These are phyloP conservation scores for Schizochytrium sp. DNA, from an alignment of 108 stramenopile genomes.

Conservation along the genomic window DNA sequence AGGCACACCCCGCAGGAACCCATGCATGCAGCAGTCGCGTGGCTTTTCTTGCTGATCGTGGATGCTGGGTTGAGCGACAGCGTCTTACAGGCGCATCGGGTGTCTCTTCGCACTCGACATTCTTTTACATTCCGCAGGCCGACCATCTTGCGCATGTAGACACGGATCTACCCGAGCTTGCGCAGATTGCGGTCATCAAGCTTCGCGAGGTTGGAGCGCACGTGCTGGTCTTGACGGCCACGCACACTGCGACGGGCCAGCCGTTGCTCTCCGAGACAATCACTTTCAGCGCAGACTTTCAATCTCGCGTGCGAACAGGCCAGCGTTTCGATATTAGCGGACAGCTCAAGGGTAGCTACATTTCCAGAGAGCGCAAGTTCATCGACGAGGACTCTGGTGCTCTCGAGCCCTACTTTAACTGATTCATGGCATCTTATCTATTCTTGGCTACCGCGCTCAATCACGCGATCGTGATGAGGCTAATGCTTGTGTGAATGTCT, in stretches of 20 bases:
- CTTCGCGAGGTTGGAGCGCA: background rate
- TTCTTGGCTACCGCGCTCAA: too few species aligned
- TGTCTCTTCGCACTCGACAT: background rate
- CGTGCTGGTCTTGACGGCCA: slow-evolving; percentile 10
- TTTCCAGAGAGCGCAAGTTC: background rate
- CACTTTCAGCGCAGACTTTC: background rate
- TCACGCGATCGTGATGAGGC: too few species aligned
- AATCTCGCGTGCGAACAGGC: background rate
- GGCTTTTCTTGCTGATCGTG: background rate
- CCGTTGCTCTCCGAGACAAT: background rate
- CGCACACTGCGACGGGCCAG: background rate
- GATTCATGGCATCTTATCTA: background rate
- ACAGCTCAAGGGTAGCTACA: background rate
- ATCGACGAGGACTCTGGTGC: slow-evolving; percentile 12
- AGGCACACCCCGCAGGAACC: background rate
- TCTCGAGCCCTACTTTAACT: background rate
- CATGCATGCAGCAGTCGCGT: slow-evolving; percentile 2
- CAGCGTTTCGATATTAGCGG: background rate
- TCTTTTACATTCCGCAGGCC: background rate
- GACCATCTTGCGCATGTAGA: background rate
- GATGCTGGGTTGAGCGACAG: slow-evolving; percentile 5
- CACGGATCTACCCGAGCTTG: background rate
- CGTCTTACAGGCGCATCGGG: background rate
- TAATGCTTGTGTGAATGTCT: too few species aligned
- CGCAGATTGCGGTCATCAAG: background rate